Evolutionary conservation across 164 flowering plant species (phyloP), one percentile per base, ranked within the genome.

Genomic region (Aristolochia fimbriata): DNA sequence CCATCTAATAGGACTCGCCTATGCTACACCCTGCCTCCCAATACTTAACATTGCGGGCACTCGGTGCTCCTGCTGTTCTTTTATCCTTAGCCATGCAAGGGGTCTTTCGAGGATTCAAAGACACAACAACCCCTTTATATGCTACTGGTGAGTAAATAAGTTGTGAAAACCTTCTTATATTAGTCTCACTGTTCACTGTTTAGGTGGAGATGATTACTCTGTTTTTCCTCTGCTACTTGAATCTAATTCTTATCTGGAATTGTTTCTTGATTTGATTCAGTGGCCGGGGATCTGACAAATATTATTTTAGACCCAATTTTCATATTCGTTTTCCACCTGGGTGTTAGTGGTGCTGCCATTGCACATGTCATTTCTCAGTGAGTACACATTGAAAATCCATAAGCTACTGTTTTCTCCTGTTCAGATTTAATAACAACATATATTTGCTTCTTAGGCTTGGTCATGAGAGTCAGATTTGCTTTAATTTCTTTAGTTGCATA

Each of bases 281-380:
- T 91, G 58, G 80, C 66, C 1, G 96, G 96, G 60, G 96, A 91
- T 72, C 45, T 78, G 50, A 54, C 76, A 64, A 94, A 94, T 64
- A 81, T 91, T 54, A 72, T 86, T 37, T 70, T 94, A 70, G 99
- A 94, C 46, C 91, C 96, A 6, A 79, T 94, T 55, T 68, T 94
- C 24, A 94, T 94, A 31, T 91, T 85, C 60, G 76, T 59, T 23
- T 81, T 72, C 62, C 68, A 57, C 17, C n/a, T 83, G 70, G 97
- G 96, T 10, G 91, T 94, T 55, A 73, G 78, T 55, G 99, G 99
- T 69, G 99, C 99, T 14, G 97, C 99, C 66, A 80, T 94, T 69
- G 96, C 99, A 0, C 99, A 94, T 74, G 95, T 94, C 48, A 62
- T 86, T 54, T 91, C 99, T 63, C 99, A 94, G 99, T 94, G 77